Evolutionary conservation across 2,329 filamentous ascomycete species (phyloP), one percentile per base, ranked within the genome.

Genomic region (Chaetomium sp.): DNA sequence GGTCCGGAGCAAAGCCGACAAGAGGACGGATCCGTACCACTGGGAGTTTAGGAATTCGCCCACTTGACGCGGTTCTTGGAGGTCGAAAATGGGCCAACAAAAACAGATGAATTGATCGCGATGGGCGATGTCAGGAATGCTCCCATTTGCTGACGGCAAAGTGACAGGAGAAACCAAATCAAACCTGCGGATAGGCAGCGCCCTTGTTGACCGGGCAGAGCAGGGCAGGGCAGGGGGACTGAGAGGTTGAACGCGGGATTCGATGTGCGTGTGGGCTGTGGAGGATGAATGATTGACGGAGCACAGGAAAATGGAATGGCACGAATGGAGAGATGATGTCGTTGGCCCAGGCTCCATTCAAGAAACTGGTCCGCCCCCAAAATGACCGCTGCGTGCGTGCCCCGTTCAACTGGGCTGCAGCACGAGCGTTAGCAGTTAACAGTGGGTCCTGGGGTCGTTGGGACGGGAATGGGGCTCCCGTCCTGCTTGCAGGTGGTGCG

Each of bases 281-380:
- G 56, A 49, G 19, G 19, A 27, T 27, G 19, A 27, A 6, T 10
- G 50, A n/a, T 34, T 37, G 32, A 55, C 44, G 51, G 50, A 54
- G 45, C 37, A 49, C 47, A 27, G 38, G 19, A 41, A 34, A 58
- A 56, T 52, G 51, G 54, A 41, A 52, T 56, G 59, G 19, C 19
- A 27, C 19, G 19, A 27, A 27, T 27, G 19, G 19, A 27, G 19
- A 27, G 59, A 64, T 64, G 62, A 64, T 64, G 62, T 64, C 62
- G 62, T 64, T 61, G 59, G 61, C 56, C 56, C 38, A 54, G 36
- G 50, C 19, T 27, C 19, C 19, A 27, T 53, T n/a, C 51, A 56
- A 51, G 52, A 48, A 27, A 27, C 19, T 27, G 19, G 19, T 27
- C 19, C 19, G 32, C 45, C 34, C 36, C 34, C 48, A 46, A 37